Base-by-base conservation (phyloP, 768 basidiomycete species). In the Austroboletus festivus region DNA sequence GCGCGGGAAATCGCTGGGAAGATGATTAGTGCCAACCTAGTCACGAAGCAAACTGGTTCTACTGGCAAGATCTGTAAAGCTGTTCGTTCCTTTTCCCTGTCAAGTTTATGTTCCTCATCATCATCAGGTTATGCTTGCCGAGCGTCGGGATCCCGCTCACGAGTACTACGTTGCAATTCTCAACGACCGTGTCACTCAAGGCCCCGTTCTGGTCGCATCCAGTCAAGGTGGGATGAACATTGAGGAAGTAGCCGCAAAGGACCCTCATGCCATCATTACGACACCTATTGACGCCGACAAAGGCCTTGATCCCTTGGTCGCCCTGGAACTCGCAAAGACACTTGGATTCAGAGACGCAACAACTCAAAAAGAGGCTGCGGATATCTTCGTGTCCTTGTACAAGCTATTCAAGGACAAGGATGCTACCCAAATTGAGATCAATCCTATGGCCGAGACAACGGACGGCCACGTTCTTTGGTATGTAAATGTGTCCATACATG, bases 191-290 rank as follows among this genome's bases (percentile, higher is more conserved):
- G 81, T 80, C 13, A 75, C 86, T 6, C 85, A 92, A 51, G 86
- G 89, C 13, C 89, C 93, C 38, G 96, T 97, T 24, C 80, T 99
- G 40, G 95, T 99, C 46, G 86, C 86, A 18, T 98, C 96, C 38
- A 78, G 79, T 18, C 93, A 97, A 65, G 96, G 96, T 47, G 96
- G 96, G 48, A 99, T 99, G 96, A 98, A 98, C 72, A 99, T 99
- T 63, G 96, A 99, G 69, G 96, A 99, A 62, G 96, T 99, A 40
- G 96, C 96, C 22, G 90, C 91, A 24, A 92, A 94, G 58, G 92
- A 96, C 62, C 96, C 96, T 30, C 72, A 74, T 31, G 89, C 96
- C 34, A 98, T 99, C 70, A 92, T 98, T 61, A 98, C 94, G 39
- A 93, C 89, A 11, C 89, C 92, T 40, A 90, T 99, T 59, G 75